These are phyloP conservation scores for Trichoderma koningii DNA, from an alignment of 2,329 filamentous ascomycete species.

Conservation along the genomic window DNA sequence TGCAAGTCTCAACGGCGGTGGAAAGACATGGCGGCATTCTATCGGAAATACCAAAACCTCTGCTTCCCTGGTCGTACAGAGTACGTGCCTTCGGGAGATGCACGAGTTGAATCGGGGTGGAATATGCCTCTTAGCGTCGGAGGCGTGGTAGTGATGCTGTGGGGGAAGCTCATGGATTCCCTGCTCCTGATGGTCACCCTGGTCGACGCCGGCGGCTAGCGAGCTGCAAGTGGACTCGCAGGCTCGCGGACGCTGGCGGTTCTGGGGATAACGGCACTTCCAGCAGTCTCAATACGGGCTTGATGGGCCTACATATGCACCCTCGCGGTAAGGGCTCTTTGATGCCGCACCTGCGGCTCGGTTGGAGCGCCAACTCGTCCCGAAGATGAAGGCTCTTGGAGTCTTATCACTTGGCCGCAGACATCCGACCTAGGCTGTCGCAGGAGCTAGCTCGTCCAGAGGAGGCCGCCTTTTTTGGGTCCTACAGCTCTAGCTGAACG, in stretches of 20 bases:
- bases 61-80: neutral
- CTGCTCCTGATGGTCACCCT: slow-evolving; percentile 10
- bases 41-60: neutral
- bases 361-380: slow-evolving; percentile 8
- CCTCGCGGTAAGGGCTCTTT: slow-evolving; percentile 6
- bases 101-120: slow-evolving; percentile 15
- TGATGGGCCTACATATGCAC: neutral
- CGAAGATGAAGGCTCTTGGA: slow-evolving; percentile 1
- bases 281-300: slow-evolving; percentile 10
- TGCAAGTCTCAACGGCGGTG: neutral
- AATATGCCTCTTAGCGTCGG: slow-evolving; percentile 25
- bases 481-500: slow-evolving; percentile 22
- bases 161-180: slow-evolving; percentile 24
- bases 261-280: slow-evolving; percentile 10
- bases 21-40: neutral
- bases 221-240: slow-evolving; percentile 10
- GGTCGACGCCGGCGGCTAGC: slow-evolving; percentile 16
- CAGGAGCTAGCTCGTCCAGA: neutral
- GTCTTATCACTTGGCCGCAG: slow-evolving; percentile 4
- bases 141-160: slow-evolving; percentile 7
- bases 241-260: slow-evolving; percentile 20
- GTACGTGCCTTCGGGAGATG: slow-evolving; percentile 1
- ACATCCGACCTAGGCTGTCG: slow-evolving; percentile 15
- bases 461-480: slow-evolving; percentile 9
- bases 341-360: slow-evolving; percentile 21